These are phyloP conservation scores for Epichloe scottii DNA, from an alignment of 2,329 filamentous ascomycete genomes.

Conservation along the genomic window DNA sequence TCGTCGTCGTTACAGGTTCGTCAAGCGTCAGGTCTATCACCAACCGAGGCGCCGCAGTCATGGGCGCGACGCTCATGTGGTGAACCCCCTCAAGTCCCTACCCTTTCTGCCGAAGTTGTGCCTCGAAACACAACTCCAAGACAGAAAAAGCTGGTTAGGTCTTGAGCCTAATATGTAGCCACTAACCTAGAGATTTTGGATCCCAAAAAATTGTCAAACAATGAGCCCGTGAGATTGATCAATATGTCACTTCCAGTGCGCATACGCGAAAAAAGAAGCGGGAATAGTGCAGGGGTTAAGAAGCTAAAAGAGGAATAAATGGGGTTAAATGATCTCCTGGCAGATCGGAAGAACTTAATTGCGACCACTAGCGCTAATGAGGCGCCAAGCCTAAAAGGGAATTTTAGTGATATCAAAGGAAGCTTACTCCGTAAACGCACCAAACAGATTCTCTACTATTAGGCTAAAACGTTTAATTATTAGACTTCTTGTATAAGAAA, in stretches of 20 bases:
- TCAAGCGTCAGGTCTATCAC: constrained; percentile 17
- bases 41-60: constrained; percentile 13
- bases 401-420: neutral
- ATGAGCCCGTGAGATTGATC: neutral
- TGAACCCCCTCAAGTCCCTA: neutral
- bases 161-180: neutral
- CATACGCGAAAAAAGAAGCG: neutral
- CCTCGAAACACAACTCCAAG: neutral
- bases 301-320: neutral
- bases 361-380: neutral
- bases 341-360: neutral
- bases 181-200: neutral
- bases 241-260: neutral
- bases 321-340: neutral
- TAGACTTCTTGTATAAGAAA: too few relatives aligned
- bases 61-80: constrained; percentile 17
- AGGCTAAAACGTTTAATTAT: too few relatives aligned
- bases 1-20: constrained; percentile 1
- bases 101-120: neutral
- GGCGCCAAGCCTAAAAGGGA: neutral
- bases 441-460: too few relatives aligned
- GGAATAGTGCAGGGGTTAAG: neutral
- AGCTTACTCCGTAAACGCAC: too few relatives aligned
- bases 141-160: neutral
- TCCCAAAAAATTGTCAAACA: neutral